Conservation (phyloP, 306 rosid genomes). For the Cercis canadensis region DNA sequence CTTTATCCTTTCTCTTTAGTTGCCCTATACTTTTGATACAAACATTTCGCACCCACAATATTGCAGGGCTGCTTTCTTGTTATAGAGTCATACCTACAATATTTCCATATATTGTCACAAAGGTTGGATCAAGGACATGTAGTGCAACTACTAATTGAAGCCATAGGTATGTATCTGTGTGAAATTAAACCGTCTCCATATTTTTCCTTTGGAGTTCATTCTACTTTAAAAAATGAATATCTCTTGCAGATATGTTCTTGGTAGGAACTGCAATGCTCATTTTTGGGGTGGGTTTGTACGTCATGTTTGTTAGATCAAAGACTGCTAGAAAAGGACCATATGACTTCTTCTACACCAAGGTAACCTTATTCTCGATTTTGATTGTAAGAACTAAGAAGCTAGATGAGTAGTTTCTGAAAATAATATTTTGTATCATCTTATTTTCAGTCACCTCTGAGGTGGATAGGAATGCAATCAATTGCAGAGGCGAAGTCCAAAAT, state of each 20-base stretch:
- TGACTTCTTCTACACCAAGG: constrained; percentile 36
- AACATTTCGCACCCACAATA: too few relatives aligned
- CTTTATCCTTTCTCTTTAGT: too few relatives aligned
- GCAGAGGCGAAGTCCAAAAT: constrained; percentile 46
- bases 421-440: not conserved
- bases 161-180: constrained; percentile 38
- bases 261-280: constrained; percentile 51
- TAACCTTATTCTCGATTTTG: not conserved
- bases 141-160: constrained; percentile 49
- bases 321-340: constrained; percentile 9
- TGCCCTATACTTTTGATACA: not conserved
- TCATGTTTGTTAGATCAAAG: constrained; percentile 48
- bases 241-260: constrained; percentile 50
- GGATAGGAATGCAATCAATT: constrained; percentile 50
- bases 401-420: not conserved
- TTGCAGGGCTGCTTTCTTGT: constrained; percentile 49
- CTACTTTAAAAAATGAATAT: not conserved
- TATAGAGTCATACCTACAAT: constrained; percentile 40
- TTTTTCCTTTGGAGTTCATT: not conserved
- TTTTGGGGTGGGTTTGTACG: constrained; percentile 50
- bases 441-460: constrained; percentile 37
- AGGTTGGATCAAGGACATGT: constrained; percentile 43
- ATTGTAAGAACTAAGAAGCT: not conserved
- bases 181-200: not conserved
- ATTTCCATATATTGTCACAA: constrained; percentile 36